Base-by-base conservation (phyloP, 1,284 basidiomycete species). In the Mycena citricolor region DNA sequence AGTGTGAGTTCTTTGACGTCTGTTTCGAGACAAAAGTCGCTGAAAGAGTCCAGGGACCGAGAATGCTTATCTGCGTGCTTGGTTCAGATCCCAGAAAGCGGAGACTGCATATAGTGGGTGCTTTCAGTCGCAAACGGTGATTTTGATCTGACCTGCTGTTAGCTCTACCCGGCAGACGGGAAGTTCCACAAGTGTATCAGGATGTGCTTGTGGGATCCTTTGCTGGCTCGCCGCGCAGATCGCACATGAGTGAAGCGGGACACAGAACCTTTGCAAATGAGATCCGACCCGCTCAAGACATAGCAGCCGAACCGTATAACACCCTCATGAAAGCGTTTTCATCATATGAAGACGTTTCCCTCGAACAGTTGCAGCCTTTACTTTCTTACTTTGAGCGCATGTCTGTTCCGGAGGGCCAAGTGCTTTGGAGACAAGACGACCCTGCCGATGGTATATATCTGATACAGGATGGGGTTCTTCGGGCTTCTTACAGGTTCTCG, bases 11-110 rank as follows among this genome's bases (percentile, higher is more conserved):
- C 44, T 20, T 59, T 32, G 22, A 16, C n/a, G n/a, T n/a, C n/a
- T 22, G 17, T n/a, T n/a, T n/a, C n/a, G n/a, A n/a, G n/a, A n/a
- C n/a, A n/a, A n/a, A n/a, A n/a, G n/a, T n/a, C n/a, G n/a, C n/a
- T n/a, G n/a, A n/a, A n/a, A n/a, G n/a, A n/a, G 30, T 42, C 2
- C 45, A 89, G 86, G 91, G 92, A 94, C 87, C 0, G 91, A 94
- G 66, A 92, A 93, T 64, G 83, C 80, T 0, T 93, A 94, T 65
- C 61, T 94, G 52, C 77, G 76, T 39, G 82, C 84, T 12, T 88
- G 86, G 84, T 86, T 86, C 55, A 69, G 71, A 43, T 74, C 76
- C 6, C 79, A 80, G 57, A 84, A 77, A 59, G 65, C 71, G 30
- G 81, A 79, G 62, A 65, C 63, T 29, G 59, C 66, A 17, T 52